These are phyloP conservation scores for Dendrobium officinale DNA, from an alignment of 106 monocot species.

Conservation along the genomic window DNA sequence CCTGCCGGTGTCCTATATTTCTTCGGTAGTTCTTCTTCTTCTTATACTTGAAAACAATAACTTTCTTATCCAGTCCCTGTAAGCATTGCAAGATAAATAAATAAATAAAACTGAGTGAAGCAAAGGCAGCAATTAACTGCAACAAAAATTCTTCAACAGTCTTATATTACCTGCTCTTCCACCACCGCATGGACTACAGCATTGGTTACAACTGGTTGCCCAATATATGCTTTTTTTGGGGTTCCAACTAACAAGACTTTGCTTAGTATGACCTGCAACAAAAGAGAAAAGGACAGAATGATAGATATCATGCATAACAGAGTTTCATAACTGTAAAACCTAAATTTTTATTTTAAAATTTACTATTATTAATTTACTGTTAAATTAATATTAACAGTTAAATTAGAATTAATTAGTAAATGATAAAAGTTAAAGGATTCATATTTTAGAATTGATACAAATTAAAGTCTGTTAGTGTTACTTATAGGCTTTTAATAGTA, in stretches of 20 bases:
- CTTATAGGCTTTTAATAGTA: too few species aligned
- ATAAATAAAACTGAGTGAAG: neutral
- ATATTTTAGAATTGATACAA: too few species aligned
- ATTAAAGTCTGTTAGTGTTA: too few species aligned
- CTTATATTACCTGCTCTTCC: conserved; percentile 71
- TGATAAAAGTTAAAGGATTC: too few species aligned
- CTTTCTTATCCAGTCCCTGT: conserved; percentile 81
- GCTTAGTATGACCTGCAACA: conserved; percentile 72
- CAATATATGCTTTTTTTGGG: conserved; percentile 70
- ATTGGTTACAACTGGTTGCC: conserved; percentile 84
- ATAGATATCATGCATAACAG: neutral
- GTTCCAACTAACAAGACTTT: conserved; percentile 94
- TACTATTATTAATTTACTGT: too few species aligned
- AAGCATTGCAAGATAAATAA: neutral
- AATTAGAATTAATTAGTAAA: too few species aligned
- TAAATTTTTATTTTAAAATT: too few species aligned
- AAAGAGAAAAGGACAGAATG: neutral
- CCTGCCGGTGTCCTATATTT: conserved; percentile 97
- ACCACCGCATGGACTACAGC: conserved; percentile 96
- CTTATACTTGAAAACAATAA: conserved; percentile 92
- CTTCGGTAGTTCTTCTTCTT: conserved; percentile 89
- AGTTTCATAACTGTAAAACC: neutral
- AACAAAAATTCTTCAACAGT: neutral
- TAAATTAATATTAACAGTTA: too few species aligned
- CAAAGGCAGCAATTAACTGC: neutral